Conservation (phyloP, 2,329 filamentous ascomycete species). For the Botrytis sinoallii region DNA sequence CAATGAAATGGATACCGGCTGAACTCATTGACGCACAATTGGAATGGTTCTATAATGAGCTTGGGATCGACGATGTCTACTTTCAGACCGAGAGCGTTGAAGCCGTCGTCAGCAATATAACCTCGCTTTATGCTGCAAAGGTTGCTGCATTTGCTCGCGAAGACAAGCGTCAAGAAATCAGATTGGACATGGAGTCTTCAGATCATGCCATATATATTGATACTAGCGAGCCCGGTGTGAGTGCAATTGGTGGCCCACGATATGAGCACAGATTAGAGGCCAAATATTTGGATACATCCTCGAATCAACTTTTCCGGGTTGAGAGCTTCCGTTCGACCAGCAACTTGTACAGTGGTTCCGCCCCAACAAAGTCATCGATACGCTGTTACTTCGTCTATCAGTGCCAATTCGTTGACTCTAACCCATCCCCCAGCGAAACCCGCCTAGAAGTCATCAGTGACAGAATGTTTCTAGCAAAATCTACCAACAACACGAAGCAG, state of each 20-base stretch:
- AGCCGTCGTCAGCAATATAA: constrained; percentile 89
- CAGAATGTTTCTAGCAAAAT: constrained; percentile 91
- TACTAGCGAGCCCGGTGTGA: constrained; percentile 85
- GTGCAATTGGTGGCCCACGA: constrained; percentile 71
- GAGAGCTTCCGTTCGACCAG: constrained; percentile 95
- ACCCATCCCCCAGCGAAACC: constrained; percentile 74
- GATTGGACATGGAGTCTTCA: constrained; percentile 87
- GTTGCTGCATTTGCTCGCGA: constrained; percentile 89
- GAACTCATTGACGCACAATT: constrained; percentile 82
- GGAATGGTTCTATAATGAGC: constrained; percentile 94
- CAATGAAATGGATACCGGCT: constrained; percentile 73
- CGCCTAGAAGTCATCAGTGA: constrained; percentile 89
- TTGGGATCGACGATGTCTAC: constrained; percentile 98
- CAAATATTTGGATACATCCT: constrained; percentile 85
- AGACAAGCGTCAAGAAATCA: constrained; percentile 91
- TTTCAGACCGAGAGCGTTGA: constrained; percentile 86
- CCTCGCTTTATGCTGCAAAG: constrained; percentile 95
- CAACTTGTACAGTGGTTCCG: constrained; percentile 60
- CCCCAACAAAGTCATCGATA: constrained; percentile 72
- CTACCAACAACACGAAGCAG: constrained; percentile 89
- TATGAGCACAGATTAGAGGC: constrained; percentile 92
- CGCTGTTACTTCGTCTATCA: constrained; percentile 99
- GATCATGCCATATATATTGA: constrained; percentile 99
- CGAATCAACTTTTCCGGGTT: constrained; percentile 75
- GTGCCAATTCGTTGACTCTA: constrained; percentile 79